phyloP scores from a whole-genome alignment of 768 basidiomycete genomes.

The Rhodotorula toruloides region DNA sequence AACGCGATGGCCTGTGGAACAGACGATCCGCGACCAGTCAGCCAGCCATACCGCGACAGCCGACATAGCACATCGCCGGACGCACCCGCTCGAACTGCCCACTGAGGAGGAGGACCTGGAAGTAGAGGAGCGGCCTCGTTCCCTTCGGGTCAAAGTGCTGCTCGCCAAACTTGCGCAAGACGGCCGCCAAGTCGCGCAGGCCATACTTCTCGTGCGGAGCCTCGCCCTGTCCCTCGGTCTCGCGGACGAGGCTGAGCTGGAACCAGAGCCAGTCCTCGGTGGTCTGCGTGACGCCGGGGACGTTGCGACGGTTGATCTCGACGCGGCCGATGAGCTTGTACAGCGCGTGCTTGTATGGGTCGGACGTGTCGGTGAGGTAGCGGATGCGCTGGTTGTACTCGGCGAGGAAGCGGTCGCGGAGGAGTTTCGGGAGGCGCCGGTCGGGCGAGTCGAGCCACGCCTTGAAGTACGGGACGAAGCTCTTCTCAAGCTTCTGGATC shows the following conservation, averaged over 20 bases:
- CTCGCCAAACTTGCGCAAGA: constrained; percentile 48
- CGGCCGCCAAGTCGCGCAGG: constrained; percentile 45
- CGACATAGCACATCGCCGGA: background rate
- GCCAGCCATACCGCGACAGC: background rate
- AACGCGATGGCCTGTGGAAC: constrained; percentile 72
- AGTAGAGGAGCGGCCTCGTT: constrained; percentile 53
- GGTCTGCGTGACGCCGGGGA: constrained; percentile 77
- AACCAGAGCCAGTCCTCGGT: constrained; percentile 99
- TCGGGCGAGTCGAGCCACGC: constrained; percentile 77
- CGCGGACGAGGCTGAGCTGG: constrained; percentile 79
- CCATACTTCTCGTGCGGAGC: constrained; percentile 53
- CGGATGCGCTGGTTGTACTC: constrained; percentile 68
- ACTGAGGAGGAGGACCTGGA: constrained; percentile 72
- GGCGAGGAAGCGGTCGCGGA: constrained; percentile 60
- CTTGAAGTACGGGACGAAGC: constrained; percentile 74
- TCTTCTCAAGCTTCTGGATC: constrained; percentile 70
- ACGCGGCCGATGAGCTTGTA: constrained; percentile 94
- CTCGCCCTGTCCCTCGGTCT: constrained; percentile 62
- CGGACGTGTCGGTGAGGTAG: constrained; percentile 69
- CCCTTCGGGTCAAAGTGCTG: constrained; percentile 54
- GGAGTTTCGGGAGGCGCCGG: constrained; percentile 52
- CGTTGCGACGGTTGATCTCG: constrained; percentile 71
- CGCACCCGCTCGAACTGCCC: constrained; percentile 89
- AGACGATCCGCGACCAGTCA: background rate
- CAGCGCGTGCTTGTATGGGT: constrained; percentile 92